phyloP scores from a whole-genome alignment of 257 asterid species.

The Fraxinus excelsior region DNA sequence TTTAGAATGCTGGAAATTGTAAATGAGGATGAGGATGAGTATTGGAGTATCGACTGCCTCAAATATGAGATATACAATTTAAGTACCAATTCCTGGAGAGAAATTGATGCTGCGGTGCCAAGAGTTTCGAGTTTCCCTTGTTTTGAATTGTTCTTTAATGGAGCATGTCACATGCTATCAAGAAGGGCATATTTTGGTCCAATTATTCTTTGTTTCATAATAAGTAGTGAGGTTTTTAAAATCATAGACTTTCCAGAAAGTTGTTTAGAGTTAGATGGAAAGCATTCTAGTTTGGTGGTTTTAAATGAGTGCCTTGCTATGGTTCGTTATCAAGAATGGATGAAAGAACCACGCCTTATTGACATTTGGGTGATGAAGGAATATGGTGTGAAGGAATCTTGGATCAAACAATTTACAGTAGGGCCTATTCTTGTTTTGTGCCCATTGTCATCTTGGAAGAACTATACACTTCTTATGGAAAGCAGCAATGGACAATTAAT shows the following conservation, averaged over 20 bases:
- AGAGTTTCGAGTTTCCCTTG: background rate
- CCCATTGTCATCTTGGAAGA: background rate
- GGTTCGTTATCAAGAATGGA: background rate
- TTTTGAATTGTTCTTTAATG: slow-evolving; percentile 3
- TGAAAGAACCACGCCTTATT: background rate
- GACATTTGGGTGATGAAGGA: slow-evolving; percentile 22
- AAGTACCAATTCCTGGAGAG: slow-evolving; percentile 9
- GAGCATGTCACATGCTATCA: background rate
- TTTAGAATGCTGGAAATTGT: background rate
- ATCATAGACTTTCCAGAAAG: slow-evolving; percentile 2
- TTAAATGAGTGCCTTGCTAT: slow-evolving; percentile 13
- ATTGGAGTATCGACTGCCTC: background rate
- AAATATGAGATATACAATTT: slow-evolving; percentile 9
- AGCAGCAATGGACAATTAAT: background rate
- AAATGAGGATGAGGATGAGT: background rate
- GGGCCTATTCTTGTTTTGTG: background rate
- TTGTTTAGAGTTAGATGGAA: background rate
- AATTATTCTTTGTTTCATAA: too few relatives aligned
- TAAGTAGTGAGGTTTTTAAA: background rate
- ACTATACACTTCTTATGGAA: background rate
- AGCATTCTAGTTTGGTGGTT: background rate
- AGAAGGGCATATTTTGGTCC: too few relatives aligned
- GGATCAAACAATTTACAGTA: slow-evolving; percentile 9
- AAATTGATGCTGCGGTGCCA: background rate
- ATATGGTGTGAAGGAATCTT: slow-evolving; percentile 17